phyloP scores from a whole-genome alignment of 495 filamentous ascomycete species.

The Aspergillus saccharolyticus region DNA sequence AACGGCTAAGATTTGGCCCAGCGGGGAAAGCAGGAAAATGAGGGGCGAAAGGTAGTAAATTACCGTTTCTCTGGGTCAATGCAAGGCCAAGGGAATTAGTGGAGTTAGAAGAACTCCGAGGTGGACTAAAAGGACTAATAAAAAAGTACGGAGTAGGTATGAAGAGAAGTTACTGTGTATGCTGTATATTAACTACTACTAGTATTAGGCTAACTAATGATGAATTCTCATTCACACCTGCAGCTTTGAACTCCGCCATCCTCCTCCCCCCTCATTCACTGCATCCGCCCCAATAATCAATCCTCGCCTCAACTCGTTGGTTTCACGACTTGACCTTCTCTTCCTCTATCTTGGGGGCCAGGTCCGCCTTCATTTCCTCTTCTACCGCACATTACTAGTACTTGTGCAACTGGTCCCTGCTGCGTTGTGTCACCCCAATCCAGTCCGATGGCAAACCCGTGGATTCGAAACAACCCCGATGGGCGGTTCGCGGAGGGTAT shows the following conservation, averaged over 20 bases:
- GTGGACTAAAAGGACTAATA: not conserved
- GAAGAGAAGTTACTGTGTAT: too few species aligned
- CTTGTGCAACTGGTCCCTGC: not conserved
- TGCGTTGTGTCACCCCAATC: not conserved
- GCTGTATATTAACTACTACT: too few species aligned
- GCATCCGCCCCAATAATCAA: not conserved
- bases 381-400: not conserved
- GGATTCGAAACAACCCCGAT: not conserved
- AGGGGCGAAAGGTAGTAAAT: not conserved
- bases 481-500: not conserved
- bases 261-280: too few species aligned
- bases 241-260: not conserved
- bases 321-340: not conserved
- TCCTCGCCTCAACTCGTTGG: conserved; percentile 1
- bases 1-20: not conserved
- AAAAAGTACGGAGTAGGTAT: not conserved
- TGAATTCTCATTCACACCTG: not conserved
- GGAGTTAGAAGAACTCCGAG: not conserved
- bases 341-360: not conserved
- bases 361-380: not conserved
- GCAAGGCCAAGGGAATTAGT: not conserved
- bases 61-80: not conserved
- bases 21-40: not conserved
- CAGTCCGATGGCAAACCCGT: not conserved
- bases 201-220: too few species aligned